Evolutionary conservation across 768 basidiomycete genomes (phyloP).

Genomic region (Agaricus bisporus): DNA sequence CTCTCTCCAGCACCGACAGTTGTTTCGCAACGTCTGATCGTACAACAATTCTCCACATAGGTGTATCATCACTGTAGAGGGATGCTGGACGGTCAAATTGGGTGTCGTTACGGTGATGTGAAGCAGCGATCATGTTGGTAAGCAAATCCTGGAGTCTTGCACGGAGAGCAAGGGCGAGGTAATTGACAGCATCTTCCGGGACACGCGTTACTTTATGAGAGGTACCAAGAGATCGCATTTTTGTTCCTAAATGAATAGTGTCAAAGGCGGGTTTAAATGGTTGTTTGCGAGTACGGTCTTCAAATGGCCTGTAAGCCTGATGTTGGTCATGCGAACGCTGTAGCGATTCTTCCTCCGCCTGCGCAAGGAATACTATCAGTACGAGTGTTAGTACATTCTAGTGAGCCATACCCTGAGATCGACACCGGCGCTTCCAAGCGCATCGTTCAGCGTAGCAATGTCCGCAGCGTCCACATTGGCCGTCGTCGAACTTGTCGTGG

Average conservation of each 20-base stretch:
- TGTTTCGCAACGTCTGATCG: constrained; percentile 79
- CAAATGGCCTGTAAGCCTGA: constrained; percentile 56
- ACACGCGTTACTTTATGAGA: constrained; percentile 63
- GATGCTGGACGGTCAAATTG: constrained; percentile 64
- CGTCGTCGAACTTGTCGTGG: constrained; percentile 16
- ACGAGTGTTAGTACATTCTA: background rate
- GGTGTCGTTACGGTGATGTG: constrained; percentile 63
- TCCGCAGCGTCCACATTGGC: constrained; percentile 55
- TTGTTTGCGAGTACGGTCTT: constrained; percentile 79
- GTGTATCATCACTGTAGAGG: constrained; percentile 39
- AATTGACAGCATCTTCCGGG: constrained; percentile 69
- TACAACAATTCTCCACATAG: constrained; percentile 81
- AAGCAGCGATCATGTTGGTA: constrained; percentile 59
- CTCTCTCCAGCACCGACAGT: constrained; percentile 65
- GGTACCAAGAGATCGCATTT: constrained; percentile 62
- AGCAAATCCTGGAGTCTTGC: constrained; percentile 67
- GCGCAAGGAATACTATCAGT: background rate
- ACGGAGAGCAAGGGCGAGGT: constrained; percentile 74
- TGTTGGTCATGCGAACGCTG: constrained; percentile 62
- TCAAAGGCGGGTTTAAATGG: constrained; percentile 66
- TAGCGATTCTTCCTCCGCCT: constrained; percentile 85
- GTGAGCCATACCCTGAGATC: constrained; percentile 60
- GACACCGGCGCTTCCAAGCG: constrained; percentile 80
- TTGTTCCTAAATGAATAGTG: constrained; percentile 52
- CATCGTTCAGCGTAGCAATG: constrained; percentile 76